phyloP scores from a whole-genome alignment of 371 early-diverging fungal genomes.

The Mucor piriformis region DNA sequence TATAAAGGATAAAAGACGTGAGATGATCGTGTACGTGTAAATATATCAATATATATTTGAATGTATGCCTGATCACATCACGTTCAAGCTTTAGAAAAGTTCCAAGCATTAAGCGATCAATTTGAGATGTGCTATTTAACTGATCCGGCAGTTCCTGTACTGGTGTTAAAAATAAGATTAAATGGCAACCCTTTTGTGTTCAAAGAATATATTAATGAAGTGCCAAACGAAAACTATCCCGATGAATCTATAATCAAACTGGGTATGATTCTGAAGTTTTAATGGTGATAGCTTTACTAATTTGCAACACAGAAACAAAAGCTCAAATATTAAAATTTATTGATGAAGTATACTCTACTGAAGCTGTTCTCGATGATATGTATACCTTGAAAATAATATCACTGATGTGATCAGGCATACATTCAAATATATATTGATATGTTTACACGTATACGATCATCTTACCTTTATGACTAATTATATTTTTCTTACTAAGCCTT shows the following conservation, averaged over 20 bases:
- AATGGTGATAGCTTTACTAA: constrained; percentile 16
- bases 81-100: too few relatives aligned
- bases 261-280: constrained; percentile 9
- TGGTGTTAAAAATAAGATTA: constrained; percentile 10
- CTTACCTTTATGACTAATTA: too few relatives aligned
- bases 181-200: constrained; percentile 18
- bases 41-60: too few relatives aligned
- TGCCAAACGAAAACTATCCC: constrained; percentile 1
- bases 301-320: constrained; percentile 17
- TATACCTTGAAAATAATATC: constrained; percentile 2
- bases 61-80: too few relatives aligned
- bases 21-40: too few relatives aligned
- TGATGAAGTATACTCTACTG: constrained; percentile 11
- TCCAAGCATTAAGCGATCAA: too few relatives aligned
- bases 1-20: too few relatives aligned
- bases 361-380: constrained; percentile 4
- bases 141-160: constrained; percentile 8
- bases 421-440: too few relatives aligned
- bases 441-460: too few relatives aligned
- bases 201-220: constrained; percentile 18
- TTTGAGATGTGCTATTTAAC: too few relatives aligned
- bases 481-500: too few relatives aligned
- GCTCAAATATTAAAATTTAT: constrained; percentile 16
- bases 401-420: too few relatives aligned
- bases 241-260: constrained; percentile 8